Base-by-base conservation (phyloP, 148 eudicot genomes). In the Rhododendron henanense region DNA sequence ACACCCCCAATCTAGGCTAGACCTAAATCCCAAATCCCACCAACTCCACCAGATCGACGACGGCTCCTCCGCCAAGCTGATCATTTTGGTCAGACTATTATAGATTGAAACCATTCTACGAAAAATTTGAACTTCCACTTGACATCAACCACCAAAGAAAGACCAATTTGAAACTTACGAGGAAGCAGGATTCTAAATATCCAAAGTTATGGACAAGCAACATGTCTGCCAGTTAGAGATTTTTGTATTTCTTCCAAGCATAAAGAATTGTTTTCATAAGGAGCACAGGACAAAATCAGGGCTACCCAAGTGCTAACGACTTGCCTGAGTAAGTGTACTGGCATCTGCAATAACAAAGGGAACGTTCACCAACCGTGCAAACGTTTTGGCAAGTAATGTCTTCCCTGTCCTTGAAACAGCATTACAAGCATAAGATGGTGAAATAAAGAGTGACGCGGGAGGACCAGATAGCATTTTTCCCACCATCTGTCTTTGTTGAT, bases 341-440 rank as follows among this genome's bases (percentile, higher is more conserved):
- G 99, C 99, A 93, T 96, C 99, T 25, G 99, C 97, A 88, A 96
- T 96, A 63, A 96, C 99, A 90, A 96, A 96, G 47, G 99, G 99
- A 45, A 95, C 99, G 87, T 96, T 96, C 86, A 96, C 99, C 89
- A 96, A 90, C 86, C 93, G 91, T 39, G 99, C 99, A 89, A 96
- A 85, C 44, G 97, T 96, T 86, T 96, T 96, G 73, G 99, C 99
- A 47, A 96, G 95, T 89, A 96, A 88, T 53, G 99, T 96, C 91
- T 96, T 96, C 94, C 99, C 99, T 96, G 99, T 96, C 95, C 96
- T 93, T 93, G 92, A 94, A 84, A 90, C 86, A 91, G 88, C 84
- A 90, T 88, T 59, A 85, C 33, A 90, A 89, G 88, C 86, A 85
- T 85, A 81, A 77, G 76, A 88, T 28, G 31, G 31, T 28, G 31